Evolutionary conservation across 2,329 filamentous ascomycete genomes (phyloP).

Genomic region (Periconia sp.): DNA sequence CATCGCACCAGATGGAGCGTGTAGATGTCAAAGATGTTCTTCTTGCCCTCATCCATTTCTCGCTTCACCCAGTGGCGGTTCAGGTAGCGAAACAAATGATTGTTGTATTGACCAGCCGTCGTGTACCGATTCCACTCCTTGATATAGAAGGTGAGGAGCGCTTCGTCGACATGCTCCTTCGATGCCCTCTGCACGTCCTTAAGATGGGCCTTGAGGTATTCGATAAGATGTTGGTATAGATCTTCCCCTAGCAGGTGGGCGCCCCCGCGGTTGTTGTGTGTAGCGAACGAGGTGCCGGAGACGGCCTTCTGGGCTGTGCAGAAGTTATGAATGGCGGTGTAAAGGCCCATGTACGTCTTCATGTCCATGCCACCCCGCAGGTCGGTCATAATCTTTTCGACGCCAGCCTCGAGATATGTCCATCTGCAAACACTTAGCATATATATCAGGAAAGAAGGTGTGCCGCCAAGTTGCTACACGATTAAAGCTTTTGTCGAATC

Average conservation of each 20-base stretch:
- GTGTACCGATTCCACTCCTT: constrained; percentile 97
- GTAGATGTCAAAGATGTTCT: constrained; percentile 97
- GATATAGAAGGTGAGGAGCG: constrained; percentile 90
- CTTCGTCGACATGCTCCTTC: constrained; percentile 84
- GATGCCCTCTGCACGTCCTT: constrained; percentile 73
- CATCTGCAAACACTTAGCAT: constrained; percentile 66
- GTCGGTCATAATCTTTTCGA: constrained; percentile 92
- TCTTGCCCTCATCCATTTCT: constrained; percentile 98
- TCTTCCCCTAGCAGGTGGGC: constrained; percentile 96
- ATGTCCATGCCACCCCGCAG: constrained; percentile 93
- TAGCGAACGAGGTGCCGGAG: constrained; percentile 57
- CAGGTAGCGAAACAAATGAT: constrained; percentile 94
- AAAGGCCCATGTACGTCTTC: constrained; percentile 96
- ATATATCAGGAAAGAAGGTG: no score
- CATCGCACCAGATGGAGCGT: constrained; percentile 95
- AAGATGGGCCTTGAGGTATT: constrained; percentile 82
- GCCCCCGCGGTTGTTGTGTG: constrained; percentile 74
- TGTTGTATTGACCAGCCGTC: constrained; percentile 93
- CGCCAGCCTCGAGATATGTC: constrained; percentile 85
- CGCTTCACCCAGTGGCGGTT: constrained; percentile 99
- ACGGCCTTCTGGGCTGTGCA: constrained; percentile 97
- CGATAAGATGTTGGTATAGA: constrained; percentile 87
- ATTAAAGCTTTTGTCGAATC: no score
- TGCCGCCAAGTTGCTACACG: no score
- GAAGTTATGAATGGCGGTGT: constrained; percentile 98